A percentile compares a stretch with the other conserved stretches of the same genome.
Evolutionary conservation across 257 asterid genomes (phyloP).

Genomic region (Capsicum rhomboideum): DNA sequence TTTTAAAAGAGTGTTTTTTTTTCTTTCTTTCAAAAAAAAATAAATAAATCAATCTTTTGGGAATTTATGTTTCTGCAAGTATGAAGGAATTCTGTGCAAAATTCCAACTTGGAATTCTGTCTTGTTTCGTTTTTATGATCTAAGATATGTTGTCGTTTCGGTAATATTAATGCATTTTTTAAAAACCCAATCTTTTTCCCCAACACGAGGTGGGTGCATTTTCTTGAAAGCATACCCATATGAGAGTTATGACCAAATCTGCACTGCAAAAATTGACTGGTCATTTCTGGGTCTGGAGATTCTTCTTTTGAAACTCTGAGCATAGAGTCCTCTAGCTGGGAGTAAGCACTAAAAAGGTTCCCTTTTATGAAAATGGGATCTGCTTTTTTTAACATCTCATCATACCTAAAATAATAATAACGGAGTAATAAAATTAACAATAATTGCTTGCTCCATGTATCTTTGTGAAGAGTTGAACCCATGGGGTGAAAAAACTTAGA

Average conservation of each 20-base stretch:
- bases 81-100: constrained; percentile 11
- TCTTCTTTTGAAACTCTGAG: constrained; percentile 21
- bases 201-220: background rate
- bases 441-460: constrained; percentile 3
- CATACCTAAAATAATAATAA: constrained; percentile 7
- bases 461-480: background rate
- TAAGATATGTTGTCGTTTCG: constrained; percentile 8
- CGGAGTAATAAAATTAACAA: background rate
- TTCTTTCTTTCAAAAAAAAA: too few species aligned
- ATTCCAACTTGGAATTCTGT: constrained; percentile 37
- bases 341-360: constrained; percentile 18
- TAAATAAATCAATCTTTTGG: background rate
- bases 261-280: constrained; percentile 13
- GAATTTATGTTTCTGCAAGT: background rate
- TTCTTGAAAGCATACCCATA: constrained; percentile 1
- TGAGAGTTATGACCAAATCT: constrained; percentile 12
- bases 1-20: constrained; percentile 10
- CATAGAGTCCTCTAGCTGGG: constrained; percentile 16
- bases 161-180: constrained; percentile 11
- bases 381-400: constrained; percentile 29
- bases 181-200: background rate
- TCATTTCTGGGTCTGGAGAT: constrained; percentile 17
- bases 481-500: background rate
- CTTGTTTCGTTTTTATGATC: constrained; percentile 11
- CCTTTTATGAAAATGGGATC: constrained; percentile 46